Percentiles rank a stretch among this genome's conserved stretches.
Evolutionary conservation across 2,329 filamentous ascomycete species (phyloP).

Genomic region (Diaporthe sp.): DNA sequence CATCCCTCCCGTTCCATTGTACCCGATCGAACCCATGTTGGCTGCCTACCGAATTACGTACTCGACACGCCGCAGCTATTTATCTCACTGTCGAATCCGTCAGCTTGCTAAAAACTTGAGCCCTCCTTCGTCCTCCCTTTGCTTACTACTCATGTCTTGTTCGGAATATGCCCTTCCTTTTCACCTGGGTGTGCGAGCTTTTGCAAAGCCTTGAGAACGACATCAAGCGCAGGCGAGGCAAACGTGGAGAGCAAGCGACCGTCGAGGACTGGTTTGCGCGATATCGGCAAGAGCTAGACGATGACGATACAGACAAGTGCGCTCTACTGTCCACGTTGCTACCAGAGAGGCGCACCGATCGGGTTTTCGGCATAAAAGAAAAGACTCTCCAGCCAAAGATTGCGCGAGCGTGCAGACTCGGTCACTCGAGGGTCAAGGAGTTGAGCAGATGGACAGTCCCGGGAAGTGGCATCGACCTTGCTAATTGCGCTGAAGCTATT

Average conservation of each 20-base stretch:
- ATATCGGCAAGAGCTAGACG: conserved; percentile 69
- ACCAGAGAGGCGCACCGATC: conserved; percentile 79
- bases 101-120: background rate
- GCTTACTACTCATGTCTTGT: background rate
- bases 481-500: conserved; percentile 74
- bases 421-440: conserved; percentile 67
- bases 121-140: background rate
- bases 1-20: conserved; percentile 13
- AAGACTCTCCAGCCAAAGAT: conserved; percentile 73
- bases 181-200: conserved; percentile 78
- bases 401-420: conserved; percentile 71
- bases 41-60: background rate
- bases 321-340: conserved; percentile 81
- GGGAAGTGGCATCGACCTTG: conserved; percentile 73
- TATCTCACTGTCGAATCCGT: background rate
- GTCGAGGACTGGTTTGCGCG: conserved; percentile 76
- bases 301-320: conserved; percentile 64
- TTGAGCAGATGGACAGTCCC: conserved; percentile 71
- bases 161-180: conserved; percentile 70
- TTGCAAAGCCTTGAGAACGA: conserved; percentile 72
- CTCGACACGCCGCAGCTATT: background rate
- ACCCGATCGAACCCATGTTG: background rate
- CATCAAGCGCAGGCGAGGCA: conserved; percentile 45
- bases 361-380: conserved; percentile 78
- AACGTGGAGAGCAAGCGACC: conserved; percentile 45